Evolutionary conservation across 208 protist genomes (phyloP).

Genomic region (Crithidia sp.): DNA sequence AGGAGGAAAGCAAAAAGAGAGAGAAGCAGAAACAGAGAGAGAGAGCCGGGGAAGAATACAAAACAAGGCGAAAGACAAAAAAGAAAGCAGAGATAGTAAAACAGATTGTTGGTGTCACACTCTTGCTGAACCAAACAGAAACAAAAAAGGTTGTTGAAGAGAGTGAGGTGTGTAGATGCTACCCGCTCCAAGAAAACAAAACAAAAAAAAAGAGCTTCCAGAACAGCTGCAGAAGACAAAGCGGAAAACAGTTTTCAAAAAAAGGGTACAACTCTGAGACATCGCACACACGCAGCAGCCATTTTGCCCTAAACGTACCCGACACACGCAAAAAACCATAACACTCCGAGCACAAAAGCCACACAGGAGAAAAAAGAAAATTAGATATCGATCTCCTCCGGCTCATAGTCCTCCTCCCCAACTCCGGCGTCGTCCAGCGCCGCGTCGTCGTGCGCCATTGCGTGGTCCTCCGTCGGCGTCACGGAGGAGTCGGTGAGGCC

Average conservation of each 20-base stretch:
- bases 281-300: neutral
- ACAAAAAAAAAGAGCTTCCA: neutral
- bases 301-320: too few relatives aligned
- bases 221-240: constrained; percentile 1
- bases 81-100: neutral
- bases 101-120: neutral
- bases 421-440: constrained; percentile 2
- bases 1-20: constrained; percentile 15
- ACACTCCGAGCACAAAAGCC: neutral
- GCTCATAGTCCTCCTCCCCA: constrained; percentile 68
- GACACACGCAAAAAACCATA: neutral
- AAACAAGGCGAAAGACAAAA: neutral
- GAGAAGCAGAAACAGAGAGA: neutral
- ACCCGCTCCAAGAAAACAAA: neutral
- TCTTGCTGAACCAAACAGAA: neutral
- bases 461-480: constrained; percentile 34
- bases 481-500: constrained; percentile 25
- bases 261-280: neutral
- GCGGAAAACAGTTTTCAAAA: neutral
- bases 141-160: constrained; percentile 1
- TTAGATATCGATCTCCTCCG: constrained; percentile 84
- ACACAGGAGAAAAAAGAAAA: constrained; percentile 14
- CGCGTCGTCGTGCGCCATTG: constrained; percentile 16
- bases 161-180: neutral
- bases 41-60: constrained; percentile 1